Evolutionary conservation across 169 alveolate species (phyloP), one percentile per base, ranked within the genome.

Genomic region (Cryptosporidium meleagridis): DNA sequence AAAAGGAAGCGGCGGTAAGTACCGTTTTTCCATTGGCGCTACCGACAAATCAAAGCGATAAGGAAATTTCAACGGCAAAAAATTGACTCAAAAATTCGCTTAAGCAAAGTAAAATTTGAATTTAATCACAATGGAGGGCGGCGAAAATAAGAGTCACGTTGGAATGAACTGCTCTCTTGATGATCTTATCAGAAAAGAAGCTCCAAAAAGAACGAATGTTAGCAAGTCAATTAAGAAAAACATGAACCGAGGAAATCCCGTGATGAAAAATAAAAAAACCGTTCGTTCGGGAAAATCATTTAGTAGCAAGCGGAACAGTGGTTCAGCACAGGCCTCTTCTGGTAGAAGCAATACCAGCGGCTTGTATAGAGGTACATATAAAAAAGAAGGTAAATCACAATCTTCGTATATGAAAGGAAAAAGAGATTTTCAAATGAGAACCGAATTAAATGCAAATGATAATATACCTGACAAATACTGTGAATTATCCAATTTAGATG

Each of bases 81-180:
- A 37, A 68, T 37, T 21, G 12, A 48, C 21, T 45, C 26, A 3
- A n/a, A 45, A 26, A 12, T 55, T 26, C 23, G 67, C 35, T 21
- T n/a, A 2, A 5, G 37, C 35, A 5, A 23, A 55, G 16, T 23
- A 55, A 3, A 55, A 55, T 55, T 23, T 7, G 29, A 23, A 4
- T 26, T 2, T 55, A 48, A 14, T 33, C 44, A 70, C 18, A 29
- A 70, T 70, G 85, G 85, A 70, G 21, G 62, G 85, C 26, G 39
- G n/a, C 31, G 85, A 70, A 51, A 70, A 41, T 61, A 65, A 44
- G n/a, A 37, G 18, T 26, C 73, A 80, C 18, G 80, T 44, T 80
- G 75, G 75, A 18, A 41, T 80, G 89, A 80, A 65, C 39, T 62
- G 75, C 35, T 80, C 89, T 41, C 65, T 80, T 2, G 89, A 80